Evolutionary conservation across 1,284 basidiomycete genomes (phyloP).

Genomic region (Ustilago bromivora): DNA sequence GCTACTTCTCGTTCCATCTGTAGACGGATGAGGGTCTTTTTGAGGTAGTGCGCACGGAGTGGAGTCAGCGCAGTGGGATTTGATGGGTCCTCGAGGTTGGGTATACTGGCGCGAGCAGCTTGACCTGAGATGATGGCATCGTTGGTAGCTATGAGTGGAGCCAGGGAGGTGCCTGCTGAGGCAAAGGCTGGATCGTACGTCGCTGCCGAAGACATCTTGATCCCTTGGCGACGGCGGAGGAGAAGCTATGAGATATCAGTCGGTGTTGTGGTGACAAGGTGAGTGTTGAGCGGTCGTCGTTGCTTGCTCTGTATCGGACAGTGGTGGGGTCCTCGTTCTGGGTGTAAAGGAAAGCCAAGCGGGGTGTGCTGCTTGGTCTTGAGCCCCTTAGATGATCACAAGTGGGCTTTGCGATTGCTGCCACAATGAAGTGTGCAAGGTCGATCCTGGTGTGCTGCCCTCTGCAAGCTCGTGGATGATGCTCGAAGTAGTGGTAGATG

Average conservation of each 20-base stretch:
- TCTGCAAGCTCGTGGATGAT: background rate
- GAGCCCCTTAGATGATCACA: background rate
- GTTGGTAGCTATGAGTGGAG: conserved; percentile 20
- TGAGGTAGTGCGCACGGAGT: conserved; percentile 91
- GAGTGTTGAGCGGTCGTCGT: background rate
- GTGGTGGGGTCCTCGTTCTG: background rate
- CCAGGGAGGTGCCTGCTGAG: conserved; percentile 49
- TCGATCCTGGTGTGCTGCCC: background rate
- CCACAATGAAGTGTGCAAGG: background rate
- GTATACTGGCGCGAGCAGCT: conserved; percentile 43
- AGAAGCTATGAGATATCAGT: too few species aligned
- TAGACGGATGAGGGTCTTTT: conserved; percentile 89
- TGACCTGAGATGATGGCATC: conserved; percentile 30
- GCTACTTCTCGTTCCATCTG: conserved; percentile 75
- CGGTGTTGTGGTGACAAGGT: background rate
- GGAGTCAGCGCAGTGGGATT: conserved; percentile 76
- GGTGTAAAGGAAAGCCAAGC: background rate
- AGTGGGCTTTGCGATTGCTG: background rate
- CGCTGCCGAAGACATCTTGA: conserved; percentile 24
- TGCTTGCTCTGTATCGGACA: background rate
- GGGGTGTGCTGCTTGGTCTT: background rate
- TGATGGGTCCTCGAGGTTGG: conserved; percentile 26
- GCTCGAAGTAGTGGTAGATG: background rate
- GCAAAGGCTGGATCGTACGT: conserved; percentile 48
- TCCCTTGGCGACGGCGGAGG: too few species aligned